Percentiles rank a stretch among this genome's conserved stretches.
These are phyloP conservation scores for Candida alai DNA, from an alignment of 805 yeast genomes.

Conservation along the genomic window DNA sequence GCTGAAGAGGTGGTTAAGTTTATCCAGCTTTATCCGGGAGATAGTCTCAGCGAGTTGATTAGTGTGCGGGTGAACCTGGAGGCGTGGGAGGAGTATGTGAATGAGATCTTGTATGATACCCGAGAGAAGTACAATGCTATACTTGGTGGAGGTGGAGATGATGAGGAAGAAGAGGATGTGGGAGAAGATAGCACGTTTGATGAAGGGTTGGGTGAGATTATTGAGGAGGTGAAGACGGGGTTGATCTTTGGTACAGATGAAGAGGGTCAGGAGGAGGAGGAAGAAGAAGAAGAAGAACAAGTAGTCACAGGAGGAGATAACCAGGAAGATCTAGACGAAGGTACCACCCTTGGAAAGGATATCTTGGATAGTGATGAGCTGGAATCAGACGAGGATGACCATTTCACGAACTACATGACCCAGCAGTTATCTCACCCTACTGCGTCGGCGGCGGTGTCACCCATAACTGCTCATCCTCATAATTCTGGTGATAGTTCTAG, in stretches of 20 bases:
- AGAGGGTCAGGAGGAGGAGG: constrained; percentile 29
- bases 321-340: constrained; percentile 11
- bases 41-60: constrained; percentile 33
- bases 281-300: constrained; percentile 22
- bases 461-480: constrained; percentile 39
- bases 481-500: constrained; percentile 42
- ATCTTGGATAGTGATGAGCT: constrained; percentile 26
- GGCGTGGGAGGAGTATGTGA: constrained; percentile 80
- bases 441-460: constrained; percentile 28
- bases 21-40: constrained; percentile 39
- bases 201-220: constrained; percentile 37
- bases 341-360: constrained; percentile 5
- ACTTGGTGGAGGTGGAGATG: constrained; percentile 71
- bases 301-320: constrained; percentile 16
- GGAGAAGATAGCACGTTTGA: constrained; percentile 27
- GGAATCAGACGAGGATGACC: constrained; percentile 43
- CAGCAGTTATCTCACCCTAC: constrained; percentile 61
- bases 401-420: constrained; percentile 70
- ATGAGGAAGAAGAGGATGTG: constrained; percentile 37
- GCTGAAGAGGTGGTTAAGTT: constrained; percentile 97
- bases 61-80: constrained; percentile 36
- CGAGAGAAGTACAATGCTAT: constrained; percentile 93
- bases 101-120: constrained; percentile 77
- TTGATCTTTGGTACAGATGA: constrained; percentile 24
- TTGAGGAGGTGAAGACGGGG: constrained; percentile 33